Evolutionary conservation across 305 asterid species (phyloP), one percentile per base, ranked within the genome.

Genomic region (Andrographis paniculata): DNA sequence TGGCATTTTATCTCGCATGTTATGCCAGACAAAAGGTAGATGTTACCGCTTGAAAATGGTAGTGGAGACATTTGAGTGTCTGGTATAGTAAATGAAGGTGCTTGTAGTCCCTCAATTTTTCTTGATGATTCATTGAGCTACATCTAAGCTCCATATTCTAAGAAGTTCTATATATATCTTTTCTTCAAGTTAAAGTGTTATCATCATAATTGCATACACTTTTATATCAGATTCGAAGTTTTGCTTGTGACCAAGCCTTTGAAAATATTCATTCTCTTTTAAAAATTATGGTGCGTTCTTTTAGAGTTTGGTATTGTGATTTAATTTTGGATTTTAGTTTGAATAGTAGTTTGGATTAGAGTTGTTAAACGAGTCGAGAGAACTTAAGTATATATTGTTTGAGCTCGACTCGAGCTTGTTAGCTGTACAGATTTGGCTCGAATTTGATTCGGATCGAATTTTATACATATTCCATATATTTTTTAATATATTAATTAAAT

Each of bases 21-120:
- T n/a, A n/a, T n/a, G n/a, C n/a, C n/a, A n/a, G n/a, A n/a, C 4
- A 24, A 24, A 49, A 19, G 72, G 75, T 67, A 68, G 70, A 66
- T 61, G 75, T 72, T 53, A 47, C 46, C 12, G 50, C 45, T 54
- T 38, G 42, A n/a, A n/a, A 13, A 53, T 62, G 50, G 48, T 62
- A 62, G 65, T 63, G 22, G 64, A 52, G 63, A 66, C 68, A 58
- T 58, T 47, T 66, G 63, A 70, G 37, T 59, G 62, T 45, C 44
- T 70, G 68, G 57, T 39, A 56, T 21, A 41, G 37, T 1, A 55
- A 39, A 14, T 15, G 28, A 15, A 40, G n/a, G 66, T 57, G 69
- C 42, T 58, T 48, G 57, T 56, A 40, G 59, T 67, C 55, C 61
- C 72, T 53, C 44, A 23, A 7, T 55, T n/a, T n/a, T 16, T 31